phyloP scores from a whole-genome alignment of 495 filamentous ascomycete genomes.

The Thermochaetoides thermophila region DNA sequence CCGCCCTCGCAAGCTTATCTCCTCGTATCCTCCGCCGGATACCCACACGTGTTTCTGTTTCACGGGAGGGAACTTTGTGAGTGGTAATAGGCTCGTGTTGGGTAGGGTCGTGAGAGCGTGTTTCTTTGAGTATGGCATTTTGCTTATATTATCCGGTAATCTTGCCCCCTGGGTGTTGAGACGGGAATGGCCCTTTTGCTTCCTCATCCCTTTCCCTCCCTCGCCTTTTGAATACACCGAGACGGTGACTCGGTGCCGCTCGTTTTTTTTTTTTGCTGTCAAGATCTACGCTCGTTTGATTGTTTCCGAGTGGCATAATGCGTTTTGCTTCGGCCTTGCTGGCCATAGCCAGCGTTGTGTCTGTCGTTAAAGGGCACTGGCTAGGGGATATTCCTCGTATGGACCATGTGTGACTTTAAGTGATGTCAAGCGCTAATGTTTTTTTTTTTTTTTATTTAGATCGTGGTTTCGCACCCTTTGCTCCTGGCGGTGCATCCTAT shows the following conservation, averaged over 20 bases:
- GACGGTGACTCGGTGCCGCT: no score
- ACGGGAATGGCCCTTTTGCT: no score
- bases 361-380: conserved; percentile 29
- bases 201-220: neutral
- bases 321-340: conserved; percentile 24
- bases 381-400: conserved; percentile 28
- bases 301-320: conserved; percentile 14
- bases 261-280: no score
- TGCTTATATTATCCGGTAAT: conserved; percentile 1
- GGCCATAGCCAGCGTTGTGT: conserved; percentile 23
- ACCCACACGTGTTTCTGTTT: conserved; percentile 2
- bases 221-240: no score
- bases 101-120: neutral
- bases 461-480: conserved; percentile 33
- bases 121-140: no score
- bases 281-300: neutral
- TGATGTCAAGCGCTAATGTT: no score
- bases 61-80: no score
- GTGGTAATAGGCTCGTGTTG: neutral
- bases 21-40: no score
- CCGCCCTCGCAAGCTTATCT: no score
- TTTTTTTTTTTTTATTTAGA: no score
- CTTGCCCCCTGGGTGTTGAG: neutral
- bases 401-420: conserved; percentile 1
- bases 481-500: conserved; percentile 28